Base-by-base conservation (phyloP, 169 alveolate genomes). In the Plasmodium chabaudi region DNA sequence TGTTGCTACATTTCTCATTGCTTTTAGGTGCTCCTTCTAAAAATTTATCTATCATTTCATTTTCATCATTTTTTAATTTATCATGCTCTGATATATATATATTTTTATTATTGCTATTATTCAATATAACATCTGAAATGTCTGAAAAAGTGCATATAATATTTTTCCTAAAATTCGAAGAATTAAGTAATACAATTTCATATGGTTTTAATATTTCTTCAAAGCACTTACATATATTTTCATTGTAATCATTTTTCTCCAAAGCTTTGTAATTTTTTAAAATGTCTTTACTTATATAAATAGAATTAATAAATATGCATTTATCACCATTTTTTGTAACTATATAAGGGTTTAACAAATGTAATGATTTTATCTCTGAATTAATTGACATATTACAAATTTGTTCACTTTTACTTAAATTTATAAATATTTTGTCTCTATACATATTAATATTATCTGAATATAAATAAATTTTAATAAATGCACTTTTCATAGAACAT, bases 401-500 rank as follows among this genome's bases (percentile, higher is more conserved):
- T n/a, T 42, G 13, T 53, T 55, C 71, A 59, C 70, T 51, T 42
- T 79, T 67, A 60, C 55, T 57, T 39, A 79, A 67, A 53, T 79
- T 67, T 19, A 79, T 4, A 5, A 56, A 53, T 39, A 79, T 79
- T 39, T 39, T 53, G 27, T 79, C 89, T 42, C 44, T 44, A 47
- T 79, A 67, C 25, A 79, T 25, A 67, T 79, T 79, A 23, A 79
- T 61, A 67, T 79, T 79, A 27, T 79, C 89, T 23, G 82, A 44
- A 55, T 79, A 27, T 19, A 79, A 17, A 70, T 53, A 34, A 59
- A 79, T 55, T 56, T 79, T 79, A 34, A 79, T 53, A 34, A 79
- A 79, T 68, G 89, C 44, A 67, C 89, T 9, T 79, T 79, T 79
- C 77, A 67, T 79, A 23, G 89, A 79, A 67, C 34, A 34, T 55